Base-by-base conservation (phyloP, 331 rosid species). In the Pyracantha coccinea region DNA sequence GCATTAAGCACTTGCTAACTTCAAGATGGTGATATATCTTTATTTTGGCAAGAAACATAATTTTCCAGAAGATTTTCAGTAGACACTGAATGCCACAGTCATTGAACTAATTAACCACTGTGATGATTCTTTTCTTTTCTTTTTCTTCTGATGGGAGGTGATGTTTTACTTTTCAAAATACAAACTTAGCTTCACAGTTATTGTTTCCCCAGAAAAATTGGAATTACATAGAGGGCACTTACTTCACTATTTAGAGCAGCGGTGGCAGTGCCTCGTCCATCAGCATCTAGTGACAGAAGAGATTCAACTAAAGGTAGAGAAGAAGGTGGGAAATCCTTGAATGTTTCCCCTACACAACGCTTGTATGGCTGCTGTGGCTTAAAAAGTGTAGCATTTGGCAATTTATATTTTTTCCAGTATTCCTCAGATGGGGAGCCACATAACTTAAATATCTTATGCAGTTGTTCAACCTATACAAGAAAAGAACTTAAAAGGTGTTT, bases 401-500 rank as follows among this genome's bases (percentile, higher is more conserved):
- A 78, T 82, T 55, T 92, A 75, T 90, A 83, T 78, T 88, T 95
- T 93, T 86, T 90, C 99, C 98, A 95, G 82, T 90, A 95, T 67
- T 92, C 99, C 69, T 90, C 99, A 62, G 96, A 78, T 44, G 99
- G 99, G 76, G 99, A 95, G 66, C 99, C 99, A 82, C 99, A 95
- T 81, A 95, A 79, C 75, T 95, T 95, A 80, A 95, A 95, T 85
- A 95, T 95, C 86, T 90, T 95, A 82, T 95, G 99, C 75, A 95
- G 89, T 80, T 95, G 99, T 75, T 95, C 99, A 81, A 95, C 98
- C 99, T 95, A 76, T 19, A 60, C 58, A 82, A 57, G 61, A 80
- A 80, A 75, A 38, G 32, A 84, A 66, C 77, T 50, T 66, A 70
- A 70, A 70, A 61, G 74, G 81, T 50, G 75, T 77, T 81, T 35